Base-by-base conservation (phyloP, 495 filamentous ascomycete genomes). In the Penicillium lividum region DNA sequence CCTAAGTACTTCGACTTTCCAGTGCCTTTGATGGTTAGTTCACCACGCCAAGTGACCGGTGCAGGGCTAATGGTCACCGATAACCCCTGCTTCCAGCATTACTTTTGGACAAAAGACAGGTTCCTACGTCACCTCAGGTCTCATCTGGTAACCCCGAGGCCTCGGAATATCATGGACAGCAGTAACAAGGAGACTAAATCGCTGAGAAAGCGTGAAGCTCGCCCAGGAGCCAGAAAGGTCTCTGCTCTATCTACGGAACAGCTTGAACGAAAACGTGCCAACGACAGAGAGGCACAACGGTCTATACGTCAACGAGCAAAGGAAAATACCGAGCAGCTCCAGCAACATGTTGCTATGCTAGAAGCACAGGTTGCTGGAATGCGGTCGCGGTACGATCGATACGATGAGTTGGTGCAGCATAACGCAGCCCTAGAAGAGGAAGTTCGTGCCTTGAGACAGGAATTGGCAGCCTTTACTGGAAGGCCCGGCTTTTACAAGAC, bases 221-320 rank as follows among this genome's bases (percentile, higher is more conserved):
- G 84, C 58, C 81, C 82, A 15, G 83, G 84, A 3, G 82, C 82
- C 29, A 75, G 85, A 56, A 86, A 81, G 61, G 84, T 87, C 34
- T 77, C 82, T 6, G 79, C 80, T 3, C 69, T 87, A 50, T 82
- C 81, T 5, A 76, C 78, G 27, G 83, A 83, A 43, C 83, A 87
- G 60, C 72, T 87, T 27, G 84, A 87, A 56, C 74, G 84, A 46
- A 87, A 87, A 61, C 79, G 84, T 52, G 83, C 82, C 50, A 85
- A 85, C 66, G 84, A 87, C 59, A 81, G 84, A 46, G 84, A 87
- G 62, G 83, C 84, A 30, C 84, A 87, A 60, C 74, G 83, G 57
- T 82, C 80, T n/a, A 87, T 85, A 58, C 80, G 83, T 18, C 80
- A 83, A 57, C 70, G 83, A 48, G 85, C 81, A 30, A 85, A 81